Evolutionary conservation across 306 rosid genomes (phyloP), one percentile per base, ranked within the genome.

Genomic region (Quercus cerris): DNA sequence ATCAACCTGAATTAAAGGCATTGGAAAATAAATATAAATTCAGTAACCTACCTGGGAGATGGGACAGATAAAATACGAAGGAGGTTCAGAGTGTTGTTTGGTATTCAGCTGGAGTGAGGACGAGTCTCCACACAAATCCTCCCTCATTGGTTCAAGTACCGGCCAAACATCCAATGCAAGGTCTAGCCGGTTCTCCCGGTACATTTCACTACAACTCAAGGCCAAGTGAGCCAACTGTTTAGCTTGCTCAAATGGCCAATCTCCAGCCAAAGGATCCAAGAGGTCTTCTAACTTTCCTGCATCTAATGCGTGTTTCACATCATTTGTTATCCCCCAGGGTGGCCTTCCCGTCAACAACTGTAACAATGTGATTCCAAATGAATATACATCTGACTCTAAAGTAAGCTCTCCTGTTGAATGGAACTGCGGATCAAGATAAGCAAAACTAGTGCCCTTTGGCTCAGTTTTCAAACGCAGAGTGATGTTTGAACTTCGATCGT

Each of bases 191-290:
- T 13, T 83, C 80, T 76, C 86, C n/a, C 89, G 82, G 57, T 81
- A 81, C 82, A 87, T 76, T 77, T 89, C 97, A 35, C 97, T 89
- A 56, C 99, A 95, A 81, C 94, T 85, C 70, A 95, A 75, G 56
- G 98, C 99, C 87, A 95, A 75, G 71, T 67, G 78, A 90, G 85
- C 79, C 80, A 93, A 82, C 79, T 88, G 86, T 70, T 88, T 92
- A 12, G 94, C 98, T 80, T 80, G 85, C 70, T 78, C 94, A 79
- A 91, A 73, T 20, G 98, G 98, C 99, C 98, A 93, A 25, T 89
- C 93, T 79, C 99, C 99, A n/a, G 94, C 98, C 82, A 89, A 90
- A 70, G 97, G 94, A 90, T 95, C 99, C 82, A 95, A 77, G 58
- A 91, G 59, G 22, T 79, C 77, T 70, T 84, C 72, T 69, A 95